Evolutionary conservation across 139 green algal genomes (phyloP), one percentile per base, ranked within the genome.

Genomic region (Yamagishiella unicocca): DNA sequence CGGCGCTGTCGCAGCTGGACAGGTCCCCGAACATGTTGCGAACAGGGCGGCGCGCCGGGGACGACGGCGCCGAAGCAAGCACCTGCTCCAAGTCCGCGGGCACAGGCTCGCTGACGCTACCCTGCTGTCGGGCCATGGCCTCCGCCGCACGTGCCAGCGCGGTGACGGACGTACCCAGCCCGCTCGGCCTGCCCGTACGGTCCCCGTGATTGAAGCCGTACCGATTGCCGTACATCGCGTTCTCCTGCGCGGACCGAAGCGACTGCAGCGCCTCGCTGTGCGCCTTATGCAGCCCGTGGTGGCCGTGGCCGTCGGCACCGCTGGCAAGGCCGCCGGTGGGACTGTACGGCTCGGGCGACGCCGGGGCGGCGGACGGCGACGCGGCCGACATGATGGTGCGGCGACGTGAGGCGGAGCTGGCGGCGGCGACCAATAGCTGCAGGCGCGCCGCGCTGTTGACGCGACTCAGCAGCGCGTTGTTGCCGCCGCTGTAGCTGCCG

Each of bases 361-460:
- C 25, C 70, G 58, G 22, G 8, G 64, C 22, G n/a, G 64, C n/a
- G n/a, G 42, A 80, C 25, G 72, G 72, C 72, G 72, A 80, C 42
- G 31, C 45, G 2, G 72, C 33, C 8, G 43, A 9, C 43, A 62
- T 40, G 31, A n/a, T 21, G 12, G 42, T 80, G 9, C 72, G 42
- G 29, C 72, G 72, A 3, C 72, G 72, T 14, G 72, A 80, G 27
- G 72, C 72, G 31, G 72, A 80, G 72, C 43, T 80, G 43, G 72
- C 72, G 43, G 72, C 72, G 45, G 72, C 72, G 72, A 80, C 27
- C 10, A 80, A 45, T 27, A 80, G 42, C 43, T 80, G 72, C 42
- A 80, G 45, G 24, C 72, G 24, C 31, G 45, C 72, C 2, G 43
- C 45, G 72, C 72, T 80, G 72, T 80, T 80, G n/a, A n/a, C 43